phyloP scores from a whole-genome alignment of 768 basidiomycete genomes.

The Hydnomerulius pinastri region DNA sequence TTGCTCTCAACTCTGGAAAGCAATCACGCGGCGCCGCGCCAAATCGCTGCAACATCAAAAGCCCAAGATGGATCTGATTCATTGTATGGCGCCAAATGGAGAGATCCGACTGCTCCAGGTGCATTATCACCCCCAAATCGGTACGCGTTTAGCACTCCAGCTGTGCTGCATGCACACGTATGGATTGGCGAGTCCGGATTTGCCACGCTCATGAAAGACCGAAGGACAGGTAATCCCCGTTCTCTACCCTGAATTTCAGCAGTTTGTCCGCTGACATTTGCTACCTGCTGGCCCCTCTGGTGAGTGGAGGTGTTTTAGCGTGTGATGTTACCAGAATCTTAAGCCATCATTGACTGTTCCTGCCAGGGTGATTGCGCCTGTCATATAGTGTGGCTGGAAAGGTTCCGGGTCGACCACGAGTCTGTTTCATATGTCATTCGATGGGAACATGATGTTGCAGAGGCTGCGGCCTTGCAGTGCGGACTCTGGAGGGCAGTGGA shows the following conservation, averaged over 20 bases:
- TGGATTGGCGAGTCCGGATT: constrained; percentile 5
- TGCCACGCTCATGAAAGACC: constrained; percentile 22
- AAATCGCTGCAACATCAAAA: not conserved
- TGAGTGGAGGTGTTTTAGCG: constrained; percentile 12
- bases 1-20: constrained; percentile 5
- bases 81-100: constrained; percentile 34
- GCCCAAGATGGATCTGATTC: constrained; percentile 52
- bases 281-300: constrained; percentile 14
- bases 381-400: constrained; percentile 16
- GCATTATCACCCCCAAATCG: not conserved
- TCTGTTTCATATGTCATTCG: not conserved
- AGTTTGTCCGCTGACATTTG: constrained; percentile 15
- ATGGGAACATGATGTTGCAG: constrained; percentile 6
- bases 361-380: constrained; percentile 17
- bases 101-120: not conserved
- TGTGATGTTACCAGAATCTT: constrained; percentile 15
- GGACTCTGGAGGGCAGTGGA: not conserved
- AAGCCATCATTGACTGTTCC: constrained; percentile 12
- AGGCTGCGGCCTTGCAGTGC: constrained; percentile 13
- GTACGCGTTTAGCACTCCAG: not conserved
- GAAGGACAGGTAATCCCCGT: constrained; percentile 34
- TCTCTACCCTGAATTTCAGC: constrained; percentile 27
- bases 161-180: not conserved
- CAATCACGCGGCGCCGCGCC: constrained; percentile 1
- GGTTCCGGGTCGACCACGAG: constrained; percentile 7